Base-by-base conservation (phyloP, 108 stramenopile genomes). In the Heterococcus sp. region DNA sequence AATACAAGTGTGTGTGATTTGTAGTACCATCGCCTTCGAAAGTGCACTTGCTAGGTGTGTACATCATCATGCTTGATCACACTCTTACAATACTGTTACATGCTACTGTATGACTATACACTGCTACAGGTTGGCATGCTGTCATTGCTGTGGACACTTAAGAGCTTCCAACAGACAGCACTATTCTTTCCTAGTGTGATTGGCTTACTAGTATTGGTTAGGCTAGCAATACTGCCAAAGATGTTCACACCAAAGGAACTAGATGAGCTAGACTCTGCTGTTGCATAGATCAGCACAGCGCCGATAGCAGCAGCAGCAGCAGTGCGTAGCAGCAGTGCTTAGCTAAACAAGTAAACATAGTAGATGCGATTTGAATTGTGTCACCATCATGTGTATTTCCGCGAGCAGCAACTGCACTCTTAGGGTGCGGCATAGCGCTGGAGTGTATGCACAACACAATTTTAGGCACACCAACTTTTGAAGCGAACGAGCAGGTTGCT, bases 141-240 rank as follows among this genome's bases (percentile, higher is more conserved):
- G 2, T n/a, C 79, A 36, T 91, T 93, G 26, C 88, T 96, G 32
- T 96, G 94, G 92, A 84, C 87, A 4, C 92, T 96, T 77, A 96
- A 96, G 78, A 90, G 90, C 77, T 92, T 93, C 86, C 87, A 88
- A 58, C 80, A 90, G 35, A 96, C 94, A 32, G 91, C 94, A 69
- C 94, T 96, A 28, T 94, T 96, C 90, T 96, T 96, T 73, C 95
- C 95, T 2, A 90, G 91, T 28, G 92, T 94, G 46, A 96, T 96
- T 77, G 93, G 94, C 0, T 67, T 96, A 73, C 83, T 96, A 30
- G 94, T 96, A 90, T 74, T 90, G 11, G 91, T 95, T 73, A 88
- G 95, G 58, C 81, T 87, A 3, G 82, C 86, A 38, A 68, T 92
- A 33, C 84, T 96, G 32, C 95, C 95, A 0, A 90, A 89, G 79